Evolutionary conservation across 306 rosid genomes (phyloP).

Genomic region (Luffa aegyptiaca): DNA sequence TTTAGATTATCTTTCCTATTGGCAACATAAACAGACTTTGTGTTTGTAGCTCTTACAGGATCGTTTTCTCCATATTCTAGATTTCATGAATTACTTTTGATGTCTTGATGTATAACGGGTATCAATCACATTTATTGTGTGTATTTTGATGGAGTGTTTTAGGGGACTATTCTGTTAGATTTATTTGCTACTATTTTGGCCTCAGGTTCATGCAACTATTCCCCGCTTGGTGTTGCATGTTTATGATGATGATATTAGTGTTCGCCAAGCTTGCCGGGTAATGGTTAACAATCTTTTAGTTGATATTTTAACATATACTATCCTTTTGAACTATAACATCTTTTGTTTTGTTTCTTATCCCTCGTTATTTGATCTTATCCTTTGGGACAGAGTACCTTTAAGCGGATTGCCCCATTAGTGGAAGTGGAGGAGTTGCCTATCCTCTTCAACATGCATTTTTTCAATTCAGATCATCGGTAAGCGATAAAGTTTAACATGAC

Average conservation of each 20-base stretch:
- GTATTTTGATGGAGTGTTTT: neutral
- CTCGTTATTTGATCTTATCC: neutral
- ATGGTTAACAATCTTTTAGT: conserved; percentile 15
- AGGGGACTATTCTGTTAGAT: neutral
- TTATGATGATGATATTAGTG: conserved; percentile 63
- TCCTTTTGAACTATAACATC: conserved; percentile 6
- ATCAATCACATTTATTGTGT: neutral
- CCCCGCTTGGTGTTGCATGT: conserved; percentile 89
- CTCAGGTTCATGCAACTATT: conserved; percentile 71
- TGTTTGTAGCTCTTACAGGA: neutral
- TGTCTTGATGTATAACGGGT: neutral
- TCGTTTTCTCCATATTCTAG: neutral
- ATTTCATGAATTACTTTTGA: neutral
- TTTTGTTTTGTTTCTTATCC: conserved; percentile 5
- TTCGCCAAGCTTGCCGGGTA: conserved; percentile 96
- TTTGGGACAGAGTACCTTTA: conserved; percentile 53
- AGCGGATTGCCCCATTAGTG: conserved; percentile 52
- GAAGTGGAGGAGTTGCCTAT: conserved; percentile 48
- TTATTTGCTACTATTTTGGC: neutral
- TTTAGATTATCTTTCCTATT: neutral
- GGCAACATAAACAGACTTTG: neutral
- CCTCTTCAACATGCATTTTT: conserved; percentile 46
- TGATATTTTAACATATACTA: conserved; percentile 7
- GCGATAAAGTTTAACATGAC: conserved; percentile 8
- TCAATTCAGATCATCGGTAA: conserved; percentile 86